Evolutionary conservation across 345 rosid species (phyloP), one percentile per base, ranked within the genome.

Genomic region (Citrus maxima): DNA sequence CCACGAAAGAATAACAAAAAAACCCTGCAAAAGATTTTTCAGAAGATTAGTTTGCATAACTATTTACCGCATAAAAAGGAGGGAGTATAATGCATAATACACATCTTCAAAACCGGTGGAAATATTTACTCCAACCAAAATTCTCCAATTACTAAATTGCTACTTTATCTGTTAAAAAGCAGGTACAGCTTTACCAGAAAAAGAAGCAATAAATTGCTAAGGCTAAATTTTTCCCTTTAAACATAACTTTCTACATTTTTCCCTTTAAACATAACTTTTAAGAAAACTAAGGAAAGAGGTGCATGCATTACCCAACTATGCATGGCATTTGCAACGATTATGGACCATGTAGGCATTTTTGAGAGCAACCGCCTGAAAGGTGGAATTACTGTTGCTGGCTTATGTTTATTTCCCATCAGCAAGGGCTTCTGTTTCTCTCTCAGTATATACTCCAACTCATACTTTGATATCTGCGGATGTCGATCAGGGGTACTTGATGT

Each of bases 1-100:
- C 99, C 99, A 95, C 27, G 99, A 91, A 80, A 95, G 99, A 85
- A 95, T 93, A 82, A 93, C 95, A 86, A 95, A 95, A 73, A 95
- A 95, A 0, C 99, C 99, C 99, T 95, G 92, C 61, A 84, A 51
- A 73, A 16, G 3, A 7, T 76, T 54, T 65, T 19, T 66, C n/a
- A 76, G 13, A 49, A 21, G 28, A 49, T 66, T 28, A 65, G 51
- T n/a, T 28, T 32, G 49, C 79, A 32, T 32, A 58, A 67, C 55
- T 14, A 35, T 35, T 10, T 30, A 62, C 21, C 21, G 5, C 22
- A 18, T 4, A 54, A 2, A 18, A 76, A 30, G 5, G 8, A 34
- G 46, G 60, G 7, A 21, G 64, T 19, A 51, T 76, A 51, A 42
- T 42, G 40, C 30, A 62, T 10, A 28, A 63, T 14, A 46, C 46